Evolutionary conservation across 2,329 filamentous ascomycete genomes (phyloP).

Genomic region (Pestalotiopsis sp.): DNA sequence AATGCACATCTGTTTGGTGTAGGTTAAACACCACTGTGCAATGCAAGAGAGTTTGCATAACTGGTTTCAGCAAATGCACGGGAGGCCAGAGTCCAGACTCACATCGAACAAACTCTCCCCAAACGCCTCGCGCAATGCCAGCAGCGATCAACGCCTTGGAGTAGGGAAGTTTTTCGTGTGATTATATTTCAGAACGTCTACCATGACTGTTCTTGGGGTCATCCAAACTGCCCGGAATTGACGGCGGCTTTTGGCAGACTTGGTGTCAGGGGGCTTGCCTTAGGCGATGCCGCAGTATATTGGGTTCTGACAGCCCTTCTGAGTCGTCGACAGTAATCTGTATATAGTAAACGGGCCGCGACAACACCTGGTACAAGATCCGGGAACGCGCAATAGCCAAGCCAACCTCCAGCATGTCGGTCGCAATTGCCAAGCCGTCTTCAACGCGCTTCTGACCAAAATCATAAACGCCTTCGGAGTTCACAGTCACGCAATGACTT

Average conservation of each 20-base stretch:
- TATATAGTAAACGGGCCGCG: neutral
- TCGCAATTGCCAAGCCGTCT: neutral
- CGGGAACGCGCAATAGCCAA: neutral
- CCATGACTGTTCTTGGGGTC: neutral
- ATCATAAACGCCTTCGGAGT: neutral
- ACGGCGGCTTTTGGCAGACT: neutral
- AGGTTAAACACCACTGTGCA: neutral
- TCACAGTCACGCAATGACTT: neutral
- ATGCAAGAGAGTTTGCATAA: neutral
- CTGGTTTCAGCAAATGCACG: neutral
- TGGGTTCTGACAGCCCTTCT: neutral
- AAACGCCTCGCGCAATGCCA: neutral
- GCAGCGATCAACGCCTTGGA: neutral
- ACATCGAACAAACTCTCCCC: neutral
- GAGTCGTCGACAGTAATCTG: neutral
- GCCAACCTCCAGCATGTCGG: neutral
- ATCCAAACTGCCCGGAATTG: neutral
- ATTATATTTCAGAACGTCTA: too few relatives aligned
- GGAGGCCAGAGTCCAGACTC: neutral
- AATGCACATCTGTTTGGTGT: neutral
- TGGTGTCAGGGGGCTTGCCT: neutral
- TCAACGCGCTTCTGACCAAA: neutral
- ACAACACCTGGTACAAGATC: neutral
- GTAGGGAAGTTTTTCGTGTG: neutral
- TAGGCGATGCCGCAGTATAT: neutral